These are phyloP conservation scores for Garcia nutans DNA, from an alignment of 345 rosid species.

Conservation along the genomic window DNA sequence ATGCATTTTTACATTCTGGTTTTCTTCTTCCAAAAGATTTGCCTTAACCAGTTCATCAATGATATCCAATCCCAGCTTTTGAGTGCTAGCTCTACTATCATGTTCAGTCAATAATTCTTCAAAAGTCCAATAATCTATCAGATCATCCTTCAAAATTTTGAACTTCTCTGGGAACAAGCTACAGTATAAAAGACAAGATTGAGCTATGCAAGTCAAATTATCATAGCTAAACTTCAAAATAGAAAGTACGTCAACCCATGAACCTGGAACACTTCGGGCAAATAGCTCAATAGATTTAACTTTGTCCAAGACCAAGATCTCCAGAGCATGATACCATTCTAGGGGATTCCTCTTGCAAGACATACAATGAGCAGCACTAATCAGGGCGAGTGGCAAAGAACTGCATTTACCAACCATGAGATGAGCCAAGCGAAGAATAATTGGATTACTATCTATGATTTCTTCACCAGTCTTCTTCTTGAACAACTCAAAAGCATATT, in stretches of 20 bases:
- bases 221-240: background rate
- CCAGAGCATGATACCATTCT: slow-evolving; percentile 19
- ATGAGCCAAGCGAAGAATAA: background rate
- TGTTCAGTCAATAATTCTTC: slow-evolving; percentile 19
- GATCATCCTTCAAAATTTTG: background rate
- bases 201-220: background rate
- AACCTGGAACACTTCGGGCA: background rate
- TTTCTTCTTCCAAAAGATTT: slow-evolving; percentile 25
- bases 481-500: background rate
- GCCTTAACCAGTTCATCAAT: slow-evolving; percentile 23
- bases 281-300: background rate
- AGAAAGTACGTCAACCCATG: background rate
- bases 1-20: slow-evolving; percentile 29
- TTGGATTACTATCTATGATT: background rate
- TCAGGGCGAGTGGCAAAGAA: slow-evolving; percentile 22
- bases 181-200: background rate
- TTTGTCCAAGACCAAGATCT: too few species aligned
- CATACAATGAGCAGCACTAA: slow-evolving; percentile 19
- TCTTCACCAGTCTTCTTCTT: background rate
- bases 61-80: slow-evolving; percentile 25
- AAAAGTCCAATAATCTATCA: background rate
- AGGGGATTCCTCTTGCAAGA: slow-evolving; percentile 1
- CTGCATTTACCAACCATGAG: slow-evolving; percentile 4
- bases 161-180: background rate
- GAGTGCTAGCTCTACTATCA: background rate